phyloP scores from a whole-genome alignment of 2,329 filamentous ascomycete genomes.

The Fusarium incarnatum region DNA sequence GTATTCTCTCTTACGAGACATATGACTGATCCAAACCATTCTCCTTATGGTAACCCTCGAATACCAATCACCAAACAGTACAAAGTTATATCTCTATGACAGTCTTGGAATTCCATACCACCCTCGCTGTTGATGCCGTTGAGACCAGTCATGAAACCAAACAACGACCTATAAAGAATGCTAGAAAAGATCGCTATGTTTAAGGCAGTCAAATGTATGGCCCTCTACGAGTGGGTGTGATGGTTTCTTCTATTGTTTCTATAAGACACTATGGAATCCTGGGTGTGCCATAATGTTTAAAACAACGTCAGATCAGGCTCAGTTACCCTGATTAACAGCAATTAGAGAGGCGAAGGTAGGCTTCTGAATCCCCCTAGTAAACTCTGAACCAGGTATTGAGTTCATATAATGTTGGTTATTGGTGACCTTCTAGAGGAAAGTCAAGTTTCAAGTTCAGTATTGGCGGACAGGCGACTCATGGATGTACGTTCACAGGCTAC shows the following conservation, averaged over 20 bases:
- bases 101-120: background rate
- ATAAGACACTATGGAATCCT: background rate
- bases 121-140: background rate
- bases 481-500: background rate
- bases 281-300: background rate
- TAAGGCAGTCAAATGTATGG: accelerated
- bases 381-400: background rate
- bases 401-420: background rate
- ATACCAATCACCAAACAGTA: background rate
- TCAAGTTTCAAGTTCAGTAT: background rate
- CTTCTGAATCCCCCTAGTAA: background rate
- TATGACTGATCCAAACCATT: background rate
- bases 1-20: background rate
- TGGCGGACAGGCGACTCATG: background rate
- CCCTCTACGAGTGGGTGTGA: background rate
- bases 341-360: background rate
- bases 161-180: background rate
- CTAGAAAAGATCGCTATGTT: background rate
- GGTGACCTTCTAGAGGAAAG: background rate
- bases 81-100: background rate
- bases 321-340: background rate
- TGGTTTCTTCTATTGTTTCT: background rate
- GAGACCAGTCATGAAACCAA: background rate
- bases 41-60: background rate
- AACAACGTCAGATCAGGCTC: background rate